A percentile compares a stretch with the other conserved stretches of the same genome.
Evolutionary conservation across 1,139 yeast genomes (phyloP).

Genomic region (Pichia sp.): DNA sequence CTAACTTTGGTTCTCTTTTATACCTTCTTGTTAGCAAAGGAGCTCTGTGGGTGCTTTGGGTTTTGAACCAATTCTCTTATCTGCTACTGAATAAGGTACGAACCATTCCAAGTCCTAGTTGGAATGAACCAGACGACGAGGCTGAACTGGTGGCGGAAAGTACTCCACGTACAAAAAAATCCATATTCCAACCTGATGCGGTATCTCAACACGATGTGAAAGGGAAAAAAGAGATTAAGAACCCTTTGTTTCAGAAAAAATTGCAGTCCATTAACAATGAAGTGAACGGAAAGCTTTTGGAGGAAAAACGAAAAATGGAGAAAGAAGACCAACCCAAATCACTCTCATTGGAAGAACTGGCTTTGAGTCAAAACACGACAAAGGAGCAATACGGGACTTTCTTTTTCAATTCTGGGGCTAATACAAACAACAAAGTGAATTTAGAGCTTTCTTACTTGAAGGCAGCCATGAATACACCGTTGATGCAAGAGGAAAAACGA

Average conservation of each 20-base stretch:
- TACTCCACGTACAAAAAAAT: slow-evolving; percentile 16
- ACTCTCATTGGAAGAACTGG: background rate
- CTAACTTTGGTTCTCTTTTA: slow-evolving; percentile 20
- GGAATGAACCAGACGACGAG: slow-evolving; percentile 1
- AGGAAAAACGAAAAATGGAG: slow-evolving; percentile 6
- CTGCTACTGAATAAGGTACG: slow-evolving; percentile 18
- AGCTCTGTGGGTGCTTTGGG: slow-evolving; percentile 25
- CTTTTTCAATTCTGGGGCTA: slow-evolving; percentile 20
- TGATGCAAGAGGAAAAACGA: background rate
- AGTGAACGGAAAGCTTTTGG: slow-evolving; percentile 17
- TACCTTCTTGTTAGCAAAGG: slow-evolving; percentile 22
- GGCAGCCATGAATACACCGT: slow-evolving; percentile 15
- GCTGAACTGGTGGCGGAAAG: slow-evolving; percentile 17
- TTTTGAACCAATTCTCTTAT: slow-evolving; percentile 18
- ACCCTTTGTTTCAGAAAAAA: slow-evolving; percentile 19
- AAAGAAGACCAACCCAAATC: background rate
- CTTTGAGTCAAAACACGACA: background rate
- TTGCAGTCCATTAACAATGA: slow-evolving; percentile 7
- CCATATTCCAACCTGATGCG: background rate
- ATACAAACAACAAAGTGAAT: slow-evolving; percentile 12
- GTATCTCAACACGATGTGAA: slow-evolving; percentile 7
- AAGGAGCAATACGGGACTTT: slow-evolving; percentile 29
- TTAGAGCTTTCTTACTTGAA: slow-evolving; percentile 25
- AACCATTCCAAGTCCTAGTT: slow-evolving; percentile 27
- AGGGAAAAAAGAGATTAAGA: background rate